A percentile compares a stretch with the other conserved stretches of the same genome.
Evolutionary conservation across 2,329 filamentous ascomycete genomes (phyloP).

Genomic region (Xylariales sp.): DNA sequence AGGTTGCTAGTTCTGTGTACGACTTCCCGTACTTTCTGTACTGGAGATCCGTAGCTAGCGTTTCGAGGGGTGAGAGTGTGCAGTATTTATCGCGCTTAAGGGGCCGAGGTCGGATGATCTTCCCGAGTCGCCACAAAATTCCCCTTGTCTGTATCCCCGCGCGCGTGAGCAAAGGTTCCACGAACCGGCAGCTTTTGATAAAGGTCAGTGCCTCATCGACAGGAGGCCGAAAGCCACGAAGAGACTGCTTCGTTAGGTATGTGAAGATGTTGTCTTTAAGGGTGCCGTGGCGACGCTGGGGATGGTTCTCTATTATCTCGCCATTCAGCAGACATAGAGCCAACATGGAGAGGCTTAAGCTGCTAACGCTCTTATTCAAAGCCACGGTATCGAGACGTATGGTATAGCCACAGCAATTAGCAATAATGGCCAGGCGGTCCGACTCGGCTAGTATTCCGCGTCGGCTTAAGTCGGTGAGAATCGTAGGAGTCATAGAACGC

Average conservation of each 20-base stretch:
- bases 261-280: slow-evolving; percentile 43
- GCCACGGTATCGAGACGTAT: slow-evolving; percentile 44
- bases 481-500: slow-evolving; percentile 48
- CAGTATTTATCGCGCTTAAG: slow-evolving; percentile 42
- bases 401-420: slow-evolving; percentile 46
- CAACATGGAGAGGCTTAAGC: slow-evolving; percentile 46
- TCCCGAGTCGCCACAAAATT: slow-evolving; percentile 46
- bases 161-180: slow-evolving; percentile 41
- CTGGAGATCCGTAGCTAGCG: slow-evolving; percentile 43
- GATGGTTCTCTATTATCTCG: slow-evolving; percentile 48
- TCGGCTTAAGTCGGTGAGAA: slow-evolving; percentile 44
- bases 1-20: slow-evolving; percentile 41
- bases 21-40: slow-evolving; percentile 40
- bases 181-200: slow-evolving; percentile 48
- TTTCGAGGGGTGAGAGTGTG: slow-evolving; percentile 40
- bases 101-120: slow-evolving; percentile 42
- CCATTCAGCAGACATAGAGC: slow-evolving; percentile 47
- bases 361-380: slow-evolving; percentile 39
- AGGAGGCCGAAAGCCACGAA: slow-evolving; percentile 45
- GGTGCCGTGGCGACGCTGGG: slow-evolving; percentile 33
- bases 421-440: slow-evolving; percentile 48
- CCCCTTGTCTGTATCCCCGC: slow-evolving; percentile 42
- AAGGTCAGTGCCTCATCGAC: slow-evolving; percentile 45
- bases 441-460: slow-evolving; percentile 45
- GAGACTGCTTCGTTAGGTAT: slow-evolving; percentile 45